phyloP scores from a whole-genome alignment of 2,329 filamentous ascomycete genomes.

The Aspergillus eucalypticola region DNA sequence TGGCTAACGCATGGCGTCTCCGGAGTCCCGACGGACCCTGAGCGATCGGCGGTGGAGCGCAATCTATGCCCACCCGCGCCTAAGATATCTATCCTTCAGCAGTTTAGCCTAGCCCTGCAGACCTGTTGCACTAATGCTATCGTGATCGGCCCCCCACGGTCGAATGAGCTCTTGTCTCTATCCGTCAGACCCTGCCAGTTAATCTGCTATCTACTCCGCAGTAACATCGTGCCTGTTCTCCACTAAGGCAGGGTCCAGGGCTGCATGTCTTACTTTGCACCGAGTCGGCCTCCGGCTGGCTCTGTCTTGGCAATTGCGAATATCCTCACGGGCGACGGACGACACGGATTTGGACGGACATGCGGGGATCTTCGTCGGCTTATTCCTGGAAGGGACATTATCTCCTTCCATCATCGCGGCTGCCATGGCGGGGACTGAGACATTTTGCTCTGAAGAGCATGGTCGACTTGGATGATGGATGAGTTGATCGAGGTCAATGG shows the following conservation, averaged over 20 bases:
- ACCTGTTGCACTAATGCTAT: background rate
- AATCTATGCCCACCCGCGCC: background rate
- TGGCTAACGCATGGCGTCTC: background rate
- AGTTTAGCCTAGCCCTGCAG: background rate
- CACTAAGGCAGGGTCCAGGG: background rate
- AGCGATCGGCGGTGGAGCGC: background rate
- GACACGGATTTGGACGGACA: background rate
- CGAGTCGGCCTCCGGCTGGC: background rate
- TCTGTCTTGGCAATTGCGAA: background rate
- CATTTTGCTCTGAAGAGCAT: background rate
- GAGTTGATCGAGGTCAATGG: background rate
- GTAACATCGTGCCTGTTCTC: background rate
- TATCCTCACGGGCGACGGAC: background rate
- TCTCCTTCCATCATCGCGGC: conserved; percentile 13
- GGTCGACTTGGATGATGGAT: background rate
- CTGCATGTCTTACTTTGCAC: background rate
- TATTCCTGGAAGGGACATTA: conserved; percentile 23
- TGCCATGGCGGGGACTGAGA: background rate
- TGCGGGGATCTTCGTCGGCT: conserved; percentile 8
- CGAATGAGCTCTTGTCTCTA: background rate
- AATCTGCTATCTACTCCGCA: background rate
- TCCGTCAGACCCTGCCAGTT: background rate
- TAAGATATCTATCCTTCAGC: background rate
- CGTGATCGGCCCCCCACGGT: background rate
- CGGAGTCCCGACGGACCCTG: background rate